Evolutionary conservation across 371 early-diverging fungal species (phyloP).

Genomic region (Nematocida ausubeli): DNA sequence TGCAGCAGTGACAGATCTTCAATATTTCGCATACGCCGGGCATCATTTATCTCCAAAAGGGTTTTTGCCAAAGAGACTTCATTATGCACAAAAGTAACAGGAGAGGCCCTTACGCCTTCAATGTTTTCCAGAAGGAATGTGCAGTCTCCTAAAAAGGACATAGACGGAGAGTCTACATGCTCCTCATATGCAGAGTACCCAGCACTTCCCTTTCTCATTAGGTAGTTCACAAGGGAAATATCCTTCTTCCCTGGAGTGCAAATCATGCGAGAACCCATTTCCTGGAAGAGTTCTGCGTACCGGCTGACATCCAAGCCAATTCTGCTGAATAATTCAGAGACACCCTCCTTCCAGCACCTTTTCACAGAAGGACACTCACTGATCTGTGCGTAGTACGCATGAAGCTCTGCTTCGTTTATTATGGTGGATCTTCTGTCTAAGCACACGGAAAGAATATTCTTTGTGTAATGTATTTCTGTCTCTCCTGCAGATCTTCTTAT

Average conservation of each 20-base stretch:
- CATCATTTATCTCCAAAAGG: constrained; percentile 21
- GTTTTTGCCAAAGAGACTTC: constrained; percentile 15
- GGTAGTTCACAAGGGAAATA: constrained; percentile 29
- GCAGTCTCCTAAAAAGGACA: constrained; percentile 42
- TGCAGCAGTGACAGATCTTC: constrained; percentile 27
- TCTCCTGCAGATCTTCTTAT: constrained; percentile 4
- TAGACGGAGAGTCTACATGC: constrained; percentile 22
- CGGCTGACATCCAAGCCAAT: constrained; percentile 25
- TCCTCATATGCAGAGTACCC: constrained; percentile 1
- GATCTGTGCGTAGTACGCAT: not conserved
- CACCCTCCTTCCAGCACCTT: not conserved
- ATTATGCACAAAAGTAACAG: constrained; percentile 13
- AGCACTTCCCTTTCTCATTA: constrained; percentile 10
- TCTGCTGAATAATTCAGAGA: not conserved
- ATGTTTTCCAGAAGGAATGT: constrained; percentile 12
- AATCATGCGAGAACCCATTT: constrained; percentile 14
- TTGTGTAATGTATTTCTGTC: not conserved
- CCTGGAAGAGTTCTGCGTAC: constrained; percentile 29
- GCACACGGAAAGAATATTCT: not conserved
- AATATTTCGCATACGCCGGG: not conserved
- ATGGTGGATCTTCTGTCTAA: not conserved
- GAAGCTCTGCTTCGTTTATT: not conserved
- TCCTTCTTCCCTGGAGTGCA: constrained; percentile 11
- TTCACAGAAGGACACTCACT: not conserved
- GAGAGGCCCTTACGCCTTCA: not conserved